Percentiles rank a stretch among this genome's conserved stretches.
Conservation (phyloP, 331 rosid species). For the Dryas integrifolia region DNA sequence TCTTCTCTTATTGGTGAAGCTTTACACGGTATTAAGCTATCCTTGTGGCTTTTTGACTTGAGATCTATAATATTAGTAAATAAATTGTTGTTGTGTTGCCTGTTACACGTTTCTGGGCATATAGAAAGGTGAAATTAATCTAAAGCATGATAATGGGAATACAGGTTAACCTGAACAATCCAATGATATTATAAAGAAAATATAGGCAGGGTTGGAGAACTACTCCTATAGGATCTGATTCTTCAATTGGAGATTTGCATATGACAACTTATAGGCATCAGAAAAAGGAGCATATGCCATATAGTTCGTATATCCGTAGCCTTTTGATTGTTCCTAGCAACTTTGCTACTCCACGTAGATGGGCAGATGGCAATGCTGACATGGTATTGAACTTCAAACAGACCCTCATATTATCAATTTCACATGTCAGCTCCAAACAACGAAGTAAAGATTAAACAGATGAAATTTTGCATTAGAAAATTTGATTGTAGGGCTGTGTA, state of each 20-base stretch:
- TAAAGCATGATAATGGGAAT: constrained; percentile 21
- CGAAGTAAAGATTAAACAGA: no score
- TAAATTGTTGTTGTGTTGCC: neutral
- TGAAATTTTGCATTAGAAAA: no score
- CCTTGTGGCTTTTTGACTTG: neutral
- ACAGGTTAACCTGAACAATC: constrained; percentile 23
- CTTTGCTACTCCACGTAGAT: no score
- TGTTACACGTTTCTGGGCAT: neutral
- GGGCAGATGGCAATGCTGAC: no score
- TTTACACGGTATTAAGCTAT: neutral
- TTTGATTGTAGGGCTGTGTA: no score
- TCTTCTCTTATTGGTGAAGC: neutral
- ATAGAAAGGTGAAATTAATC: neutral
- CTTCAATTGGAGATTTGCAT: neutral
- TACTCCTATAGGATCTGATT: constrained; percentile 12
- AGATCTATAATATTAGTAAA: neutral
- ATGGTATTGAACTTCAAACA: no score
- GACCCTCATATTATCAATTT: no score
- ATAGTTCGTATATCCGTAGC: neutral
- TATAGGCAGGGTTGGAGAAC: constrained; percentile 39
- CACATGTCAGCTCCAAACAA: no score
- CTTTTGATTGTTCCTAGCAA: no score
- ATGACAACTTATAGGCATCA: neutral
- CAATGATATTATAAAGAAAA: constrained; percentile 15
- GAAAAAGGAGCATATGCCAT: neutral